Percentiles rank a stretch among this genome's conserved stretches.
phyloP scores from a whole-genome alignment of 129 eudicot genomes.

The Deinandra increscens region DNA sequence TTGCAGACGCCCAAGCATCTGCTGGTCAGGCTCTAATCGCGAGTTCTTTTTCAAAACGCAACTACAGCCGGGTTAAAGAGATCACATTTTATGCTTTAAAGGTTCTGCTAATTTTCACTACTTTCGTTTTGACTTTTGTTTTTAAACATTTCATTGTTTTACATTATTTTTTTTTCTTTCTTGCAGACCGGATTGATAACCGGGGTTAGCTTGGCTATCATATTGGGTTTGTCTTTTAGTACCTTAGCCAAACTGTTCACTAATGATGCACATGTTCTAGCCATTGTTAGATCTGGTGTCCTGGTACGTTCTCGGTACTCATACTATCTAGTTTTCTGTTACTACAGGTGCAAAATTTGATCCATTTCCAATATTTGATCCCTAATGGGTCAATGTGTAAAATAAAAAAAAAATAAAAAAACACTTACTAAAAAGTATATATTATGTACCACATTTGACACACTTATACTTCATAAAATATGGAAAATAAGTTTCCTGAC shows the following conservation, averaged over 20 bases:
- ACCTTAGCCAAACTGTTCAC: slow-evolving; percentile 61
- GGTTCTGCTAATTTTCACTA: slow-evolving; percentile 25
- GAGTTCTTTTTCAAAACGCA: slow-evolving; percentile 49
- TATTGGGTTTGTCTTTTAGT: slow-evolving; percentile 54
- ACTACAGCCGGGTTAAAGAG: slow-evolving; percentile 59
- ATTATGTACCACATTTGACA: background rate
- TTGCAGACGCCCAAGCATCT: slow-evolving; percentile 82
- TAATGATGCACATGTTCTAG: slow-evolving; percentile 50
- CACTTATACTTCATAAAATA: background rate
- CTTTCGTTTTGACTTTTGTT: background rate
- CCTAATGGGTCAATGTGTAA: background rate
- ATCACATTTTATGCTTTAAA: slow-evolving; percentile 50
- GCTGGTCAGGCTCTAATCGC: slow-evolving; percentile 82
- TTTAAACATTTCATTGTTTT: background rate
- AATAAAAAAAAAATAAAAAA: background rate
- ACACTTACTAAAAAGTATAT: background rate
- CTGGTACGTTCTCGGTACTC: slow-evolving; percentile 36
- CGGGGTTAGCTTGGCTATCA: slow-evolving; percentile 53
- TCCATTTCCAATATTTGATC: background rate
- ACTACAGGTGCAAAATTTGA: background rate
- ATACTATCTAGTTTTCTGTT: background rate
- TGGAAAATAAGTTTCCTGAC: background rate
- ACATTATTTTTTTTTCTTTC: background rate
- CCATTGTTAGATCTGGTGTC: slow-evolving; percentile 56
- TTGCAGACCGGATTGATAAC: slow-evolving; percentile 58